Evolutionary conservation across 768 basidiomycete species (phyloP), one percentile per base, ranked within the genome.

Genomic region (Tylopilus rubrobrunneus): DNA sequence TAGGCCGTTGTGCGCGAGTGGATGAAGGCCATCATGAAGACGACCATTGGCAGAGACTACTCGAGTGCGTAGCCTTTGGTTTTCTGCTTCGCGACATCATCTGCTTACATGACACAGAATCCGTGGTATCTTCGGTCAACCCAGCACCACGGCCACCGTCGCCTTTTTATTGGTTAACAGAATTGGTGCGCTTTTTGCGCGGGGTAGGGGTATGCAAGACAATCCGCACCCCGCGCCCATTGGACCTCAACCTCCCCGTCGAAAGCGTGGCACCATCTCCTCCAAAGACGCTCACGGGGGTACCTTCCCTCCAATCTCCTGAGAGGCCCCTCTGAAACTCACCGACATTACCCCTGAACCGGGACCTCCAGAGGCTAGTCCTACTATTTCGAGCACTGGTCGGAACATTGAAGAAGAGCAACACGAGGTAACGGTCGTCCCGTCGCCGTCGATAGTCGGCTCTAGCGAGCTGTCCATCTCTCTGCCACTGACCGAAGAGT

Each of bases 11-110:
- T 97, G 45, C 84, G 97, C n/a, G 92, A 92, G 59, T 98, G 97
- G 96, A 98, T 98, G 97, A 99, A 98, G 74, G 92, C 95, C 8
- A 83, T 99, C 60, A 98, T 98, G 92, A 99, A 98, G 69, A 92
- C 96, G 3, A 98, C 96, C 12, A 99, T 99, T 61, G 87, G 83
- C 10, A 77, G 97, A 52, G 97, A 98, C 68, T 98, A 95, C 66
- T 81, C 87, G 10, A 88, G 93, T 95, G 63, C 37, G 87, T 77
- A 37, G 51, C n/a, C 27, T 25, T 10, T 12, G 11, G 27, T 34
- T 10, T n/a, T 23, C 31, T 7, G 10, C 37, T 23, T 48, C 29
- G 45, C 43, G 40, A 19, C 5, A 25, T 28, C 15, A 23, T 53
- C 34, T 55, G 42, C 31, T 57, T 36, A 52, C 48, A 42, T n/a